Evolutionary conservation across 768 basidiomycete genomes (phyloP).

Genomic region (Leccinum incarnatum): DNA sequence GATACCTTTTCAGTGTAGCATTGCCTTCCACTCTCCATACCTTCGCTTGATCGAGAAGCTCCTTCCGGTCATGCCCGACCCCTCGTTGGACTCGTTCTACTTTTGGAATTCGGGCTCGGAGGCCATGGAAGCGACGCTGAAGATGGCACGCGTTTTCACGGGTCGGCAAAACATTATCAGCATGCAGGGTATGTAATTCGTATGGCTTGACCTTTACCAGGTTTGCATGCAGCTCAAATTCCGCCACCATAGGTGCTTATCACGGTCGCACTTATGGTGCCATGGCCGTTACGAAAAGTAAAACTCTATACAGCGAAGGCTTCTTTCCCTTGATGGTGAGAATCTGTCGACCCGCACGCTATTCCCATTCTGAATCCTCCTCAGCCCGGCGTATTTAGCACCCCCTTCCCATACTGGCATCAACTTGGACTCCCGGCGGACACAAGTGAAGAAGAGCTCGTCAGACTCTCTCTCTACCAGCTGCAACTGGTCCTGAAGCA

Average conservation of each 20-base stretch:
- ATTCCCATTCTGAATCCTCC: constrained; percentile 1
- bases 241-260: constrained; percentile 55
- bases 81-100: constrained; percentile 92
- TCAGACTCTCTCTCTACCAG: constrained; percentile 69
- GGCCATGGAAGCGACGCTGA: constrained; percentile 86
- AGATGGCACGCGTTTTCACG: constrained; percentile 79
- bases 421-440: constrained; percentile 59
- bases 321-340: constrained; percentile 80
- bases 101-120: constrained; percentile 97
- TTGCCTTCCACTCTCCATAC: constrained; percentile 85
- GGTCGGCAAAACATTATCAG: constrained; percentile 83
- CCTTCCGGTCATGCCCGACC: constrained; percentile 85
- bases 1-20: constrained; percentile 66
- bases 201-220: not conserved
- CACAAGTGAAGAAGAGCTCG: constrained; percentile 56
- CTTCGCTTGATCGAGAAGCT: constrained; percentile 82
- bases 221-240: constrained; percentile 2
- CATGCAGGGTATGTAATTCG: constrained; percentile 67
- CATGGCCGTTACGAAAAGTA: constrained; percentile 91
- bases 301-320: constrained; percentile 85
- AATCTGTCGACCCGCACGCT: not conserved
- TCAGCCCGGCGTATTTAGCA: constrained; percentile 79
- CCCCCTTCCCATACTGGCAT: constrained; percentile 94
- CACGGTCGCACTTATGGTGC: constrained; percentile 94
- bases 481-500: constrained; percentile 77